Conservation (phyloP, 1,284 basidiomycete species). For the Ganoderma resinaceum region DNA sequence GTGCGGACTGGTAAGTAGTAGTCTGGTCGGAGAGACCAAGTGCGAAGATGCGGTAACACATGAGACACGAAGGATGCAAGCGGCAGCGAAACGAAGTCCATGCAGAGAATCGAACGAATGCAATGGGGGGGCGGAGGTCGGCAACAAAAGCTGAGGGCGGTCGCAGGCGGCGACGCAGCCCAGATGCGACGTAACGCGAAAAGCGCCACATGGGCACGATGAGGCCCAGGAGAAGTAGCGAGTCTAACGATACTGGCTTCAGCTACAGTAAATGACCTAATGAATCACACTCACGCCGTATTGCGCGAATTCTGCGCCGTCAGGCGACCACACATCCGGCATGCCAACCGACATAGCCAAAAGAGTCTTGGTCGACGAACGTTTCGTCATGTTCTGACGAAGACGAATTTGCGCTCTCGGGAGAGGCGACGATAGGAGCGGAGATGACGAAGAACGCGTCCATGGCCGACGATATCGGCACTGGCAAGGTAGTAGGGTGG, state of each 20-base stretch:
- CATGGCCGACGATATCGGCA: neutral
- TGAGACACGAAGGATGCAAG: too few species aligned
- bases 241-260: neutral
- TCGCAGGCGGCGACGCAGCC: too few species aligned
- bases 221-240: neutral
- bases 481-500: neutral
- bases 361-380: neutral
- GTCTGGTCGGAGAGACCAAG: too few species aligned
- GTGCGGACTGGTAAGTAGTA: too few species aligned
- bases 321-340: neutral
- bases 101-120: too few species aligned
- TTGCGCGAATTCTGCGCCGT: neutral
- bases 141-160: too few species aligned
- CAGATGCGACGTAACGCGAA: too few species aligned
- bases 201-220: neutral
- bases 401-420: neutral
- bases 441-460: slow-evolving; percentile 1
- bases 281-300: neutral
- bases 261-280: neutral
- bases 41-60: too few species aligned
- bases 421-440: neutral
- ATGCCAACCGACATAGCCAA: neutral
- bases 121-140: too few species aligned
- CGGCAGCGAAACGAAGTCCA: too few species aligned
- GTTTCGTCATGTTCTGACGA: neutral